Percentiles rank a stretch among this genome's conserved stretches.
Evolutionary conservation across 2,329 filamentous ascomycete species (phyloP).

Genomic region (Ambrosiella cleistominuta): DNA sequence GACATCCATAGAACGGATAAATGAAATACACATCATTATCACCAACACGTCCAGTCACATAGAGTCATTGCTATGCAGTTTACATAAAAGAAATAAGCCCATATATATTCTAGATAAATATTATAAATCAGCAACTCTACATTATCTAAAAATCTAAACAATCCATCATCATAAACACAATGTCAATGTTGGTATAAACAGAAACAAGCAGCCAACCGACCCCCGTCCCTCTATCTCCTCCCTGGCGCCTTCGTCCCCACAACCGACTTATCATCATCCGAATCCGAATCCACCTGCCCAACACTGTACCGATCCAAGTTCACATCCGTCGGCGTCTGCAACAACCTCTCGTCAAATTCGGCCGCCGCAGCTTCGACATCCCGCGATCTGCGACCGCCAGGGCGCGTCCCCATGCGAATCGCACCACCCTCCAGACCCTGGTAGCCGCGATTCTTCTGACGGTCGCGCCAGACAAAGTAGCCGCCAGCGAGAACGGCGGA

Average conservation of each 20-base stretch:
- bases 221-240: not conserved
- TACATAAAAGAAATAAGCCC: too few relatives aligned
- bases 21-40: too few relatives aligned
- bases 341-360: slow-evolving; percentile 43
- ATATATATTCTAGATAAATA: too few relatives aligned
- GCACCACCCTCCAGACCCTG: slow-evolving; percentile 26
- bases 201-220: not conserved
- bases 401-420: slow-evolving; percentile 17
- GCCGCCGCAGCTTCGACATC: slow-evolving; percentile 47
- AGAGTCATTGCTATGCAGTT: too few relatives aligned
- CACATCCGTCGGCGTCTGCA: slow-evolving; percentile 27
- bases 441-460: slow-evolving; percentile 38
- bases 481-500: slow-evolving; percentile 59
- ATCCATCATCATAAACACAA: not conserved
- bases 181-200: not conserved
- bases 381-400: slow-evolving; percentile 17
- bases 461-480: slow-evolving; percentile 49
- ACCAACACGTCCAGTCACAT: too few relatives aligned
- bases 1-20: too few relatives aligned
- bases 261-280: slow-evolving; percentile 13
- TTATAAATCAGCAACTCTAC: not conserved
- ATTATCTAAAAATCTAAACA: not conserved
- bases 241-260: slow-evolving; percentile 1
- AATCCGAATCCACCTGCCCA: slow-evolving; percentile 34
- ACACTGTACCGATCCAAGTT: slow-evolving; percentile 36